These are phyloP conservation scores for Lasiosphaeria miniovina DNA, from an alignment of 495 filamentous ascomycete species.

Conservation along the genomic window DNA sequence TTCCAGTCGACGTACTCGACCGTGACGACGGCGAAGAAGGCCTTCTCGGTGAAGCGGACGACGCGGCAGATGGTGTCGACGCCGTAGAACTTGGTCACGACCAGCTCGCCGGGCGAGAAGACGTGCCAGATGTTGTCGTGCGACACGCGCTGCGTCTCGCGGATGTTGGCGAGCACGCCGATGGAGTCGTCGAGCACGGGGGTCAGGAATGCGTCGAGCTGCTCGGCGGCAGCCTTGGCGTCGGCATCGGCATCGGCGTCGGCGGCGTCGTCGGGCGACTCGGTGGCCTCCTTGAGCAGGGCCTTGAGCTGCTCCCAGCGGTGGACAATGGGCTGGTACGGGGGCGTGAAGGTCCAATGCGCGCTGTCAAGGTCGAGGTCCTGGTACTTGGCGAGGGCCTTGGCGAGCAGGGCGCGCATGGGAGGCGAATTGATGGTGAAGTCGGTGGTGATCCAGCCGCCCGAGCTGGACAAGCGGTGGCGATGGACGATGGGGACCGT, in stretches of 20 bases:
- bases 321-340: constrained; percentile 58
- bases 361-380: constrained; percentile 52
- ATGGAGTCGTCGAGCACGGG: constrained; percentile 46
- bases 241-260: not conserved
- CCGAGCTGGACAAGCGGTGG: not conserved
- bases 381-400: constrained; percentile 52
- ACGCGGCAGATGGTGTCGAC: constrained; percentile 23
- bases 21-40: constrained; percentile 5
- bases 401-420: constrained; percentile 40
- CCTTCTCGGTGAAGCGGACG: not conserved
- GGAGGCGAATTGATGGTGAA: constrained; percentile 23
- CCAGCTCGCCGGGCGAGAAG: constrained; percentile 31
- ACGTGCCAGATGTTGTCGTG: constrained; percentile 31
- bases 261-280: not conserved
- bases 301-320: constrained; percentile 51
- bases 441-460: constrained; percentile 21
- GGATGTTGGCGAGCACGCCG: constrained; percentile 32
- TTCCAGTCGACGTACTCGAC: constrained; percentile 55
- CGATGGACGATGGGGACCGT: constrained; percentile 24
- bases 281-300: constrained; percentile 23
- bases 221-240: constrained; percentile 41
- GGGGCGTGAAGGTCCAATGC: constrained; percentile 49
- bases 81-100: constrained; percentile 21
- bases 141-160: constrained; percentile 18
- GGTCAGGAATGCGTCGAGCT: constrained; percentile 52